Percentiles rank a stretch among this genome's conserved stretches.
phyloP scores from a whole-genome alignment of 108 stramenopile species.

The Tribonema minus region DNA sequence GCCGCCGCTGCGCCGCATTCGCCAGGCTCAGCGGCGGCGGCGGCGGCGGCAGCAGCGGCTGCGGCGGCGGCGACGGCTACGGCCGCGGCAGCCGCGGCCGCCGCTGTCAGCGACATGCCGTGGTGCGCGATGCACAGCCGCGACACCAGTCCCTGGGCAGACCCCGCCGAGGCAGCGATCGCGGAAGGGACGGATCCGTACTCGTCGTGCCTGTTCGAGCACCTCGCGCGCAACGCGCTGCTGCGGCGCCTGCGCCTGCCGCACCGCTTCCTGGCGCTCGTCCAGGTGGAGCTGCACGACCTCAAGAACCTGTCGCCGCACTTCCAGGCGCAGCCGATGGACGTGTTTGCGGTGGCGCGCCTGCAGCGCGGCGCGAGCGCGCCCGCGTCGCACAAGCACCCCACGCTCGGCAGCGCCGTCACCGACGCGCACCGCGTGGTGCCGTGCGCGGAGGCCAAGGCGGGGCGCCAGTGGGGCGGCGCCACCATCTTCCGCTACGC shows the following conservation, averaged over 20 bases:
- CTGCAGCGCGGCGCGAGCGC: slow-evolving; percentile 22
- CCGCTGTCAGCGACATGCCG: slow-evolving; percentile 17
- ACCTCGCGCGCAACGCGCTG: slow-evolving; percentile 70
- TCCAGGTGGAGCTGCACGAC: slow-evolving; percentile 87
- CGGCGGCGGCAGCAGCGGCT: not conserved
- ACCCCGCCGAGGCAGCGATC: too few relatives aligned
- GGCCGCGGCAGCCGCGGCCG: not conserved
- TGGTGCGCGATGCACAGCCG: not conserved
- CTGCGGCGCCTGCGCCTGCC: slow-evolving; percentile 72
- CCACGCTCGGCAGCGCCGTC: not conserved
- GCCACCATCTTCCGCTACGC: slow-evolving; percentile 26
- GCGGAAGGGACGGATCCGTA: too few relatives aligned
- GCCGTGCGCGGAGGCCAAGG: slow-evolving; percentile 21
- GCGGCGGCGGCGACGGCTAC: slow-evolving; percentile 28
- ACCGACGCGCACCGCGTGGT: not conserved
- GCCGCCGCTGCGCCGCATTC: not conserved
- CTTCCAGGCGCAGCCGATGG: slow-evolving; percentile 20
- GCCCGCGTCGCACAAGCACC: not conserved
- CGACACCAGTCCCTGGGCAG: too few relatives aligned
- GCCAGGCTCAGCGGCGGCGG: not conserved
- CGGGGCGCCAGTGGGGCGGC: slow-evolving; percentile 20
- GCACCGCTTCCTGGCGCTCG: slow-evolving; percentile 77
- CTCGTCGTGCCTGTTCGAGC: slow-evolving; percentile 20
- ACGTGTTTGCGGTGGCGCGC: slow-evolving; percentile 28
- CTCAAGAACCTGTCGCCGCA: slow-evolving; percentile 84